These are phyloP conservation scores for Saussurea involucrata DNA, from an alignment of 129 eudicot genomes.

Conservation along the genomic window DNA sequence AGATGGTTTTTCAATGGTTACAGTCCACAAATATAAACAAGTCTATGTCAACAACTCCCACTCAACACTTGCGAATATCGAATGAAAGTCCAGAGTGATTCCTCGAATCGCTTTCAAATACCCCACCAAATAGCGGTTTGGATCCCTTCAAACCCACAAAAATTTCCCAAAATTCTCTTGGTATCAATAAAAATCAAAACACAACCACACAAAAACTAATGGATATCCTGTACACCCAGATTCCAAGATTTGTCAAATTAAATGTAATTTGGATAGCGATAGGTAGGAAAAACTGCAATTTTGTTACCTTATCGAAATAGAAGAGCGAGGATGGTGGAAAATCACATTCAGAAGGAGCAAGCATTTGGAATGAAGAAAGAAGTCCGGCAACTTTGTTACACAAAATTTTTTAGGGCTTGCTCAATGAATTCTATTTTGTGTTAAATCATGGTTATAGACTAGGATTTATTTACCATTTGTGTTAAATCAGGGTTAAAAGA, in stretches of 20 bases:
- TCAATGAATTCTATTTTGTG: no score
- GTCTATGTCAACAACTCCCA: conserved; percentile 10
- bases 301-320: conserved; percentile 19
- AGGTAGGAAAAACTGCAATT: not conserved
- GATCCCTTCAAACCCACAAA: conserved; percentile 21
- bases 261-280: not conserved
- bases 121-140: conserved; percentile 24
- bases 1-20: conserved; percentile 4
- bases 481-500: no score
- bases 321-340: not conserved
- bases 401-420: not conserved
- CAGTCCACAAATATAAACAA: conserved; percentile 20
- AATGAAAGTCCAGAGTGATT: not conserved
- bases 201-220: conserved; percentile 31
- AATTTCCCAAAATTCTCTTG: not conserved
- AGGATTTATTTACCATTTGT: no score
- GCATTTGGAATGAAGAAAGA: conserved; percentile 1
- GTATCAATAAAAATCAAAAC: conserved; percentile 6
- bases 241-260: not conserved
- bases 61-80: conserved; percentile 6
- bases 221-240: conserved; percentile 13
- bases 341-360: not conserved
- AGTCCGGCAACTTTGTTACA: not conserved
- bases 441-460: no score
- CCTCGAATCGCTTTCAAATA: conserved; percentile 26